A percentile compares a stretch with the other conserved stretches of the same genome.
These are phyloP conservation scores for Pholiota microspora DNA, from an alignment of 768 basidiomycete genomes.

Conservation along the genomic window DNA sequence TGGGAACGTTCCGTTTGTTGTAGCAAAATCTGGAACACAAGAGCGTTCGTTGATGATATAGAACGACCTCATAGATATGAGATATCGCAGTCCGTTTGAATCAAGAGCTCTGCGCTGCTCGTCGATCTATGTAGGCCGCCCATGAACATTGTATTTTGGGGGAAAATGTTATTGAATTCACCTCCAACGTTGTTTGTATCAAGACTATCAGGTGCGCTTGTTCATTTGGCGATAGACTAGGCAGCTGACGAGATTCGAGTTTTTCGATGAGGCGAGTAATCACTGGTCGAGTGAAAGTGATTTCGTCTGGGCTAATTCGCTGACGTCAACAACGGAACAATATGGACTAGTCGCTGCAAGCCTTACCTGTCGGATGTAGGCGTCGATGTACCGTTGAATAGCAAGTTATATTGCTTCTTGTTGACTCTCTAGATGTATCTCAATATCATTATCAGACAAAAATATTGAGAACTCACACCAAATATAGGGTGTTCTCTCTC, in stretches of 20 bases:
- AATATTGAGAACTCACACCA: conserved; percentile 8
- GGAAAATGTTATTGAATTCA: conserved; percentile 31
- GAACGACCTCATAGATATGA: conserved; percentile 90
- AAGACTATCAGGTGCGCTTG: conserved; percentile 81
- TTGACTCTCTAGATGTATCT: conserved; percentile 7
- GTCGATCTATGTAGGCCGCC: conserved; percentile 57
- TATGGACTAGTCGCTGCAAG: too few species aligned
- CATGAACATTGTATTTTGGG: conserved; percentile 3
- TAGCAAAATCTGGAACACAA: conserved; percentile 41
- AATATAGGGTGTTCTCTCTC: conserved; percentile 27
- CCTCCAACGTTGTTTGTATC: conserved; percentile 86
- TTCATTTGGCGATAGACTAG: conserved; percentile 76
- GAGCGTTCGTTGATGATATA: conserved; percentile 77
- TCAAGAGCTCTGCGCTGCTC: conserved; percentile 90
- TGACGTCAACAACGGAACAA: too few species aligned
- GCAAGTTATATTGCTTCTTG: conserved; percentile 43
- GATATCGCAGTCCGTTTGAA: conserved; percentile 88
- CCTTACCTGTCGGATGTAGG: conserved; percentile 15
- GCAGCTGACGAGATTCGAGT: conserved; percentile 61
- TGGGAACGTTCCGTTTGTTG: conserved; percentile 38
- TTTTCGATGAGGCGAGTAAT: conserved; percentile 60
- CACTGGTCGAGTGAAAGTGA: conserved; percentile 57
- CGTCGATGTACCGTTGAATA: conserved; percentile 48
- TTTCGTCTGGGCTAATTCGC: conserved; percentile 53
- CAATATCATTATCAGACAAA: too few species aligned